These are phyloP conservation scores for Hyaloscypha finlandica DNA, from an alignment of 495 filamentous ascomycete genomes.

Conservation along the genomic window DNA sequence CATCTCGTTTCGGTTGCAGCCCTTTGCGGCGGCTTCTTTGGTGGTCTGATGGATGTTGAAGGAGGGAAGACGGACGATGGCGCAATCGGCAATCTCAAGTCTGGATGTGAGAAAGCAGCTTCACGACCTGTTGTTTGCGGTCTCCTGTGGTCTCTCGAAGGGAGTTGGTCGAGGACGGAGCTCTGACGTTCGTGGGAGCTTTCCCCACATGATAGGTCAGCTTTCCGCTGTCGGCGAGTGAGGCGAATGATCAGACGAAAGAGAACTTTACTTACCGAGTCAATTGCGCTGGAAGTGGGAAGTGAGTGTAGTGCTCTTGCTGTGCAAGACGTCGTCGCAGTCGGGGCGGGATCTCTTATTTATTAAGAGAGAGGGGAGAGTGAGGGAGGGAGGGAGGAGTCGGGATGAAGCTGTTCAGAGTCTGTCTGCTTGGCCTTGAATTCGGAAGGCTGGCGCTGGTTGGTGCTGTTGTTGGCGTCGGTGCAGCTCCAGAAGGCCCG, in stretches of 20 bases:
- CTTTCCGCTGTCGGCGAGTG: background rate
- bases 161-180: background rate
- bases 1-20: slow-evolving; percentile 4
- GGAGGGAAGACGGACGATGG: background rate
- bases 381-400: slow-evolving; percentile 12
- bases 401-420: background rate
- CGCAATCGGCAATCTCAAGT: background rate
- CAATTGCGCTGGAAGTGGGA: slow-evolving; percentile 1
- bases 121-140: background rate
- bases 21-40: background rate
- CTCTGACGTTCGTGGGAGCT: slow-evolving; percentile 3
- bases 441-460: slow-evolving; percentile 9
- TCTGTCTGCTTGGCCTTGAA: background rate
- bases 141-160: background rate
- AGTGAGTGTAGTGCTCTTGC: background rate
- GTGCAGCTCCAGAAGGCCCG: background rate
- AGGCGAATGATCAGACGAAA: background rate
- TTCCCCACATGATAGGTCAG: slow-evolving; percentile 14
- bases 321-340: background rate
- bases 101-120: background rate
- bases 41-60: slow-evolving; percentile 5
- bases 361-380: background rate
- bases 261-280: slow-evolving; percentile 4
- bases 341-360: background rate
- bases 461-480: background rate